Evolutionary conservation across 495 filamentous ascomycete species (phyloP).

Genomic region (Podospora australis): DNA sequence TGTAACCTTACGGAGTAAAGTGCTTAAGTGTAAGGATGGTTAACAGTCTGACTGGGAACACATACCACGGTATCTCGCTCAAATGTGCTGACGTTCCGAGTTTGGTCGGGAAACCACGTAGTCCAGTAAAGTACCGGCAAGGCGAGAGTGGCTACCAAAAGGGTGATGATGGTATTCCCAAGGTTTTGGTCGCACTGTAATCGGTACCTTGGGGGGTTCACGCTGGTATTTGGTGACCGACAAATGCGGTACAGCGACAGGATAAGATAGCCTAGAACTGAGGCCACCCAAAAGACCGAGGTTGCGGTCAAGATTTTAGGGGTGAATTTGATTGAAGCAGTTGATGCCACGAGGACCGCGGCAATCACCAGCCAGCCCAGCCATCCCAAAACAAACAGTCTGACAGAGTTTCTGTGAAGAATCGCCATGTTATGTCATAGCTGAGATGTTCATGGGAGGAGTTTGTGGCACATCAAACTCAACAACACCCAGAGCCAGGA

Average conservation of each 20-base stretch:
- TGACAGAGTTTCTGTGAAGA: background rate
- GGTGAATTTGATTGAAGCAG: background rate
- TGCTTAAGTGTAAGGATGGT: background rate
- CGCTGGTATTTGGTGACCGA: background rate
- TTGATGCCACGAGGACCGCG: background rate
- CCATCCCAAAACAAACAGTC: background rate
- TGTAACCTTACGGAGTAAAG: background rate
- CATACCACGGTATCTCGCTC: slow-evolving; percentile 8
- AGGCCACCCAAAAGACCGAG: background rate
- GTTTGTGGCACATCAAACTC: too few species aligned
- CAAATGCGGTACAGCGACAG: background rate
- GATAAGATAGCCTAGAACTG: background rate
- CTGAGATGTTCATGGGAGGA: too few species aligned
- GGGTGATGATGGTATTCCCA: slow-evolving; percentile 9
- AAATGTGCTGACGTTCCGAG: background rate
- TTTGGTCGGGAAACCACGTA: slow-evolving; percentile 1
- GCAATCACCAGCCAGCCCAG: background rate
- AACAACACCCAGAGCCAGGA: too few species aligned
- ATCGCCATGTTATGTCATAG: background rate
- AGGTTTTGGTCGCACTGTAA: background rate
- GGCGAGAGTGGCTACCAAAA: background rate
- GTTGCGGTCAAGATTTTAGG: background rate
- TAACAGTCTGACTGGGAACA: background rate
- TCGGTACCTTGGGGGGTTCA: background rate
- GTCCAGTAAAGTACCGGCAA: slow-evolving; percentile 6